phyloP scores from a whole-genome alignment of 2,329 filamentous ascomycete species.

The Didymella pinodella region DNA sequence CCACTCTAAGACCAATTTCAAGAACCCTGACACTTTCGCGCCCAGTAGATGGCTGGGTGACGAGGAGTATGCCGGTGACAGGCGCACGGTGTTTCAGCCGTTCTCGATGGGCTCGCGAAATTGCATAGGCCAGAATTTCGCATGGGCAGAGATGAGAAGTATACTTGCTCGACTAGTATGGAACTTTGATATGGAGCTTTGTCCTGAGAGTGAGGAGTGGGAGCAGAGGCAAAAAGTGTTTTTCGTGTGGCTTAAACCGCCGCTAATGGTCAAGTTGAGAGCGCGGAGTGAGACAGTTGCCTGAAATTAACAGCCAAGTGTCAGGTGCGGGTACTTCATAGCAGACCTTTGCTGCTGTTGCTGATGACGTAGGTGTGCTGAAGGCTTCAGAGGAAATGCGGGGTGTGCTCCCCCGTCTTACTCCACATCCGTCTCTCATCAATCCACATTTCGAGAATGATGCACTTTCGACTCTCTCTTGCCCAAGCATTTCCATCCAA shows the following conservation, averaged over 20 bases:
- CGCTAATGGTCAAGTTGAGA: background rate
- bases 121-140: conserved; percentile 38
- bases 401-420: background rate
- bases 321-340: background rate
- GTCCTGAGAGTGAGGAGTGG: background rate
- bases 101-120: conserved; percentile 39
- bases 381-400: background rate
- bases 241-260: background rate
- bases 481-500: too few relatives aligned
- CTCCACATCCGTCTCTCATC: too few relatives aligned
- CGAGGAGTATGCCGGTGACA: conserved; percentile 44
- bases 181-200: background rate
- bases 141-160: background rate
- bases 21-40: conserved; percentile 34
- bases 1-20: conserved; percentile 40
- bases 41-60: conserved; percentile 52
- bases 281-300: background rate
- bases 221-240: background rate
- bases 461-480: too few relatives aligned
- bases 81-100: conserved; percentile 38
- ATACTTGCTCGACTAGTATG: background rate
- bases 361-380: background rate
- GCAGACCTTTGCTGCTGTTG: background rate
- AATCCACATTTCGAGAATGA: too few relatives aligned
- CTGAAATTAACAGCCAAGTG: background rate